Evolutionary conservation across 495 filamentous ascomycete species (phyloP).

Genomic region (Cercophora sp.): DNA sequence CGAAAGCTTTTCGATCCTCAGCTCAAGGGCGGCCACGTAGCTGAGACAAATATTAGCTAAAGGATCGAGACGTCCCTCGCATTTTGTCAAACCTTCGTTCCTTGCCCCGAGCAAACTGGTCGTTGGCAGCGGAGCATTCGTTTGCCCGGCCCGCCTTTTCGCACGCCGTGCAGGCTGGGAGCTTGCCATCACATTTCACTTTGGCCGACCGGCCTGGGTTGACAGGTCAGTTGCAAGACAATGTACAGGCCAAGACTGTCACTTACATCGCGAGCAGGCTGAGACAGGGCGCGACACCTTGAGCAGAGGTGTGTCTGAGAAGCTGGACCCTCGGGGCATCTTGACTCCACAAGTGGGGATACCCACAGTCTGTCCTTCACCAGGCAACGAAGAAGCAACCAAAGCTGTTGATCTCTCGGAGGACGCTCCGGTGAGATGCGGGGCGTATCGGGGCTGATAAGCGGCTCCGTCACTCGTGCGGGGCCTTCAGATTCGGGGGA

Average conservation of each 20-base stretch:
- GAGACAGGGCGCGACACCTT: constrained; percentile 88
- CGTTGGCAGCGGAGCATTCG: constrained; percentile 88
- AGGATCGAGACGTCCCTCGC: not conserved
- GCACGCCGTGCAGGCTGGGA: constrained; percentile 89
- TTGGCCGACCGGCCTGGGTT: constrained; percentile 76
- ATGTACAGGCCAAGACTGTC: not conserved
- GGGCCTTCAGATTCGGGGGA: no score
- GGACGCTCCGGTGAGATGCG: no score
- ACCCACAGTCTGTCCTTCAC: not conserved
- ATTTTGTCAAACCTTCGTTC: constrained; percentile 60
- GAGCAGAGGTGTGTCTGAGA: constrained; percentile 70
- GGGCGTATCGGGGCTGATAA: no score
- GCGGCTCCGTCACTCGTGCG: no score
- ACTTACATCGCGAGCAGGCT: constrained; percentile 81
- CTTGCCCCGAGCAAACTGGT: constrained; percentile 90
- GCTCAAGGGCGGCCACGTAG: constrained; percentile 89
- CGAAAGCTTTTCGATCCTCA: constrained; percentile 80
- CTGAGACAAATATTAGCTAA: constrained; percentile 29
- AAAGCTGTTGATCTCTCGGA: not conserved
- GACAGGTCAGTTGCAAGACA: no score
- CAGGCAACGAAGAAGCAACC: not conserved
- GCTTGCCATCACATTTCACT: constrained; percentile 92
- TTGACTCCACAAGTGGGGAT: not conserved
- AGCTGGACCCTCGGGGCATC: constrained; percentile 42
- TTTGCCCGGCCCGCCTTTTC: constrained; percentile 75